These are phyloP conservation scores for Scalesia atractyloides DNA, from an alignment of 129 eudicot genomes.

Conservation along the genomic window DNA sequence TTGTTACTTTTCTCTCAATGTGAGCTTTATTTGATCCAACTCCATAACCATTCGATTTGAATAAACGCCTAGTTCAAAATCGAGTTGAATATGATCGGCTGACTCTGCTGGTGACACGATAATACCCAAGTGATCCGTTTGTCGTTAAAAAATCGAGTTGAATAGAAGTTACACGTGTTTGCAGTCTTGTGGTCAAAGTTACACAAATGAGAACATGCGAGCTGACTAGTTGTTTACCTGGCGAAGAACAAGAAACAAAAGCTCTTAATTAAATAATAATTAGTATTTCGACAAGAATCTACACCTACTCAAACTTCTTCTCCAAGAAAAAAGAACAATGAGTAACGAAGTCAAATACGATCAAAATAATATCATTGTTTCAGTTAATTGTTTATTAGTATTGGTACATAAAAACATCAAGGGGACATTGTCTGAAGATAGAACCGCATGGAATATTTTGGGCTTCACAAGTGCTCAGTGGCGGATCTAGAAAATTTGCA, in stretches of 20 bases:
- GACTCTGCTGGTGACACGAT: no score
- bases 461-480: constrained; percentile 14
- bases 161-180: not conserved
- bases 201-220: constrained; percentile 4
- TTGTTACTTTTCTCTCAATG: no score
- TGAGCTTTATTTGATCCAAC: no score
- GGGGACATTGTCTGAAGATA: constrained; percentile 12
- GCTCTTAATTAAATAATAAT: constrained; percentile 5
- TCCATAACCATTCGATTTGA: no score
- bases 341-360: not conserved
- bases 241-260: constrained; percentile 5
- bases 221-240: constrained; percentile 30
- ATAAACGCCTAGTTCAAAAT: not conserved
- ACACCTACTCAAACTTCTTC: constrained; percentile 32
- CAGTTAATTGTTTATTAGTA: not conserved
- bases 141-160: not conserved
- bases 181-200: not conserved
- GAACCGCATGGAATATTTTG: constrained; percentile 20
- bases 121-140: no score
- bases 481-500: no score
- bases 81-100: not conserved
- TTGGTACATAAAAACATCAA: not conserved
- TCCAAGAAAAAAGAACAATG: constrained; percentile 19
- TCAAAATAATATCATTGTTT: not conserved
- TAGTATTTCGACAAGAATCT: constrained; percentile 23